phyloP scores from a whole-genome alignment of 305 asterid genomes.

The Fraxinus angustifolia region DNA sequence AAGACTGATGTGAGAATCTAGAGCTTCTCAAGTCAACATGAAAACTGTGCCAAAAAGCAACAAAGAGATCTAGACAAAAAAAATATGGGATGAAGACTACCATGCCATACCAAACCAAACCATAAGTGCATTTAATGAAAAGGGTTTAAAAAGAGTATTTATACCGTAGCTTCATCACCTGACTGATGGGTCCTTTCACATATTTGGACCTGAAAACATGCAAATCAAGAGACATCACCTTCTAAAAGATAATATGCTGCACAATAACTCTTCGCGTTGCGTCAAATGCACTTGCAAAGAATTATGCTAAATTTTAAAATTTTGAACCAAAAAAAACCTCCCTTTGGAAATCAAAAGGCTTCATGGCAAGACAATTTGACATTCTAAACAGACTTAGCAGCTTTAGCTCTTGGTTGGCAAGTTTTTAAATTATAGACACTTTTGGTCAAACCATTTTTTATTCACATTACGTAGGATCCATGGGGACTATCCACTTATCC shows the following conservation, averaged over 20 bases:
- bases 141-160: constrained; percentile 9
- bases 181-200: constrained; percentile 92
- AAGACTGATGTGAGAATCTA: not conserved
- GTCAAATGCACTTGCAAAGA: not conserved
- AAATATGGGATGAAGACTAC: constrained; percentile 2
- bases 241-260: constrained; percentile 10
- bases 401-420: not conserved
- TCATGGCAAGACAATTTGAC: not conserved
- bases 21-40: not conserved
- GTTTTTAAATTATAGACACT: not conserved
- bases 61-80: not conserved
- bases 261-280: not conserved
- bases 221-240: constrained; percentile 22
- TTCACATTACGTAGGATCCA: not conserved
- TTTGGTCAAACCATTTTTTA: not conserved
- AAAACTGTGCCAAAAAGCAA: not conserved
- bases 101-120: not conserved
- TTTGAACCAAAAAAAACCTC: not conserved
- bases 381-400: not conserved
- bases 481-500: not conserved
- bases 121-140: not conserved
- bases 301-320: not conserved
- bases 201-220: constrained; percentile 69
- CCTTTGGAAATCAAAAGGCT: not conserved
- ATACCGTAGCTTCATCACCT: constrained; percentile 82